Evolutionary conservation across 495 filamentous ascomycete species (phyloP).

Genomic region (Trichocladium antarcticum): DNA sequence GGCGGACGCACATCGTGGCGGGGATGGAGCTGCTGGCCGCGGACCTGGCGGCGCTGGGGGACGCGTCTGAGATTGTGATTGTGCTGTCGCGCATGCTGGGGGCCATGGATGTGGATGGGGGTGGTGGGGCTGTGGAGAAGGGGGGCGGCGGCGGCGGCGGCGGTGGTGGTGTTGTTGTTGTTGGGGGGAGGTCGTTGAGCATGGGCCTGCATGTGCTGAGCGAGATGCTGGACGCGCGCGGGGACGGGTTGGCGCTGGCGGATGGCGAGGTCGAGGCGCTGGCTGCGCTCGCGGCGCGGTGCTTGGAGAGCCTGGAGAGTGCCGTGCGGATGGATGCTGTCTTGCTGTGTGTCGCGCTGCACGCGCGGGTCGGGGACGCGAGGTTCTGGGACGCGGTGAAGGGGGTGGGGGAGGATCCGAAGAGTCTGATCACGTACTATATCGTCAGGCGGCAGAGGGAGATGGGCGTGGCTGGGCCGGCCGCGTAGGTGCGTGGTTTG

Average conservation of each 20-base stretch:
- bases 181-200: conserved; percentile 28
- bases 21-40: conserved; percentile 45
- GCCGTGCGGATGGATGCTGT: conserved; percentile 71
- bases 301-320: conserved; percentile 59
- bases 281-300: conserved; percentile 46
- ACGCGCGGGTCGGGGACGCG: conserved; percentile 53
- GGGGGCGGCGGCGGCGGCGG: neutral
- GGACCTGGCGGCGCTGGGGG: conserved; percentile 41
- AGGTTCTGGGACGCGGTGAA: conserved; percentile 55
- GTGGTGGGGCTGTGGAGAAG: neutral
- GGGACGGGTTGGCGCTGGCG: conserved; percentile 28
- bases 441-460: conserved; percentile 55
- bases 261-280: conserved; percentile 37
- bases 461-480: neutral
- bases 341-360: conserved; percentile 62
- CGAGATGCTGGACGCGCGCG: conserved; percentile 37
- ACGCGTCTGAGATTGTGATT: conserved; percentile 38
- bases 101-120: conserved; percentile 25
- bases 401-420: conserved; percentile 52
- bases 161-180: neutral
- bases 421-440: conserved; percentile 75
- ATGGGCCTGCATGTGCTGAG: conserved; percentile 54
- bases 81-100: conserved; percentile 36
- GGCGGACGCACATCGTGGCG: conserved; percentile 42
- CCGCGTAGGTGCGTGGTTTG: neutral